These are phyloP conservation scores for Phytophthora palmivora DNA, from an alignment of 352 stramenopile species.

Conservation along the genomic window DNA sequence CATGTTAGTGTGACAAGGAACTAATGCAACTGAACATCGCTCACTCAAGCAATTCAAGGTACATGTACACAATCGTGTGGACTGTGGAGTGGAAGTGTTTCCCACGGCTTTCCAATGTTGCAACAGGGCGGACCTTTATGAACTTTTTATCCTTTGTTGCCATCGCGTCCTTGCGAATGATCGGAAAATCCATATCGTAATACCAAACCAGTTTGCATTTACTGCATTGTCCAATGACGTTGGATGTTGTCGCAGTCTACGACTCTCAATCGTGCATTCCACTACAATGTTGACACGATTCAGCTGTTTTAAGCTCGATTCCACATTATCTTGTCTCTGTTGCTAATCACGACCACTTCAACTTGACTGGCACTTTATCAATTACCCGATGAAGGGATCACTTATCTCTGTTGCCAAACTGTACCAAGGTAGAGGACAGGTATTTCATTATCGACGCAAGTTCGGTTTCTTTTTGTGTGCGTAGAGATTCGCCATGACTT, in stretches of 20 bases:
- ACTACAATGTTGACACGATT: neutral
- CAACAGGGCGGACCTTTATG: constrained; percentile 20
- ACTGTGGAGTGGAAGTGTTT: too few relatives aligned
- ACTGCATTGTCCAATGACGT: constrained; percentile 23
- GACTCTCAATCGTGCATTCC: too few relatives aligned
- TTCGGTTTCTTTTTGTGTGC: constrained; percentile 24
- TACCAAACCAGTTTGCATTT: too few relatives aligned
- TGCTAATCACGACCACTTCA: constrained; percentile 14
- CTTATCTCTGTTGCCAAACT: constrained; percentile 21
- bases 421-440: constrained; percentile 1
- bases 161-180: constrained; percentile 7
- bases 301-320: neutral
- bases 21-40: neutral
- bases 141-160: constrained; percentile 28
- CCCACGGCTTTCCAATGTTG: constrained; percentile 26
- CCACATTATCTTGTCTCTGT: constrained; percentile 20
- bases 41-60: neutral
- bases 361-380: constrained; percentile 14
- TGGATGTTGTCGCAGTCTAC: constrained; percentile 3
- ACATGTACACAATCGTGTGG: constrained; percentile 12
- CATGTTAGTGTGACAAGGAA: neutral
- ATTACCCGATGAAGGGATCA: neutral
- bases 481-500: constrained; percentile 64
- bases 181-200: constrained; percentile 9
- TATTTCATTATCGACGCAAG: constrained; percentile 1